Conservation (phyloP, 2,329 filamentous ascomycete genomes). For the Botrytis aclada region DNA sequence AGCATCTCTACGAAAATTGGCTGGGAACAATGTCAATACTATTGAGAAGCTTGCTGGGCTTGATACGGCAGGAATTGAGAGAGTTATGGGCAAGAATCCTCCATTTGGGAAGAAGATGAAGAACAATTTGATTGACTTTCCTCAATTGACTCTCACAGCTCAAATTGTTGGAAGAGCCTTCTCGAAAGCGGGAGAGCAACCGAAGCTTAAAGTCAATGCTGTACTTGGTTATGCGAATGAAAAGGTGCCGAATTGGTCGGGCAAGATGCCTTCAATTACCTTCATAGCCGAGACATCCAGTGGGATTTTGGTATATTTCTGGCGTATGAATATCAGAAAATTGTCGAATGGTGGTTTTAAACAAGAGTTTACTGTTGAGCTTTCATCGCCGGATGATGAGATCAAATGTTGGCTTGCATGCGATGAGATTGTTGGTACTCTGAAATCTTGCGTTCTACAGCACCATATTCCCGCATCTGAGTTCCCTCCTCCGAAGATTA, state of each 20-base stretch:
- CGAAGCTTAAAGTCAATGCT: conserved; percentile 60
- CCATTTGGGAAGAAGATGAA: conserved; percentile 74
- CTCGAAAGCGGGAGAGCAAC: conserved; percentile 41
- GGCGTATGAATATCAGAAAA: conserved; percentile 59
- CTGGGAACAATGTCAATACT: conserved; percentile 64
- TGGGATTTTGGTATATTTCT: conserved; percentile 68
- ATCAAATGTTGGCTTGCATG: conserved; percentile 74
- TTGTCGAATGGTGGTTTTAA: conserved; percentile 55
- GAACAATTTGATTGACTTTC: conserved; percentile 66
- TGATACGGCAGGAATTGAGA: conserved; percentile 72
- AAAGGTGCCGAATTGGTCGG: conserved; percentile 59
- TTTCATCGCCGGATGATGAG: conserved; percentile 53
- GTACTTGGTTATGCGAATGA: conserved; percentile 71
- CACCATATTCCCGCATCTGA: conserved; percentile 38
- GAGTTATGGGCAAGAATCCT: conserved; percentile 72
- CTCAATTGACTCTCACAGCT: conserved; percentile 48
- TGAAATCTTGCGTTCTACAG: conserved; percentile 28
- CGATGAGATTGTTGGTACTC: conserved; percentile 73
- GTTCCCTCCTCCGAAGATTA: conserved; percentile 31
- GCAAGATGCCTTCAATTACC: conserved; percentile 65
- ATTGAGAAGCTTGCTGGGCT: conserved; percentile 67
- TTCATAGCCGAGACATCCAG: conserved; percentile 70
- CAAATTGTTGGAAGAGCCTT: conserved; percentile 36
- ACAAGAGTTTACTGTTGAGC: conserved; percentile 55
- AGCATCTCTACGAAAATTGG: conserved; percentile 71